Conservation (phyloP, 176 grass and related monocot genomes). For the Tillandsia leiboldiana region DNA sequence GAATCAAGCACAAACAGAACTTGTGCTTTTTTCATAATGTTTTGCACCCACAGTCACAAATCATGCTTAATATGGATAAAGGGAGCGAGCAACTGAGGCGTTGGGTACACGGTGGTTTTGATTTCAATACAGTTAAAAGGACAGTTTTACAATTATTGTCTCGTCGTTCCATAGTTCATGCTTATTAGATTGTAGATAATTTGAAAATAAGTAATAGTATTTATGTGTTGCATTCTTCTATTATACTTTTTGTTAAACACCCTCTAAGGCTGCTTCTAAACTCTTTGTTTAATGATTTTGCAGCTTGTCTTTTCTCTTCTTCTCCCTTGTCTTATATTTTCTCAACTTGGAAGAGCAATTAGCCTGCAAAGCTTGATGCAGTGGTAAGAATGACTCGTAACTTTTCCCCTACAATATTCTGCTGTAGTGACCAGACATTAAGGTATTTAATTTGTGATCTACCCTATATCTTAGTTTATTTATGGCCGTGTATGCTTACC, state of each 20-base stretch:
- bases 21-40: too few species aligned
- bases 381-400: conserved; percentile 47
- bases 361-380: conserved; percentile 64
- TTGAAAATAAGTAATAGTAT: background rate
- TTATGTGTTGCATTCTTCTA: background rate
- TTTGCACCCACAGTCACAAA: too few species aligned
- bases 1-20: too few species aligned
- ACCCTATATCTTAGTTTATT: background rate
- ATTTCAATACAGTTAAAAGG: background rate
- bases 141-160: background rate
- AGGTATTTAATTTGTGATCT: background rate
- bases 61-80: too few species aligned
- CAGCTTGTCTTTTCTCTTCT: conserved; percentile 99
- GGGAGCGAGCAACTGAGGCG: too few species aligned
- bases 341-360: conserved; percentile 81
- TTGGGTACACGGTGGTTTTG: background rate
- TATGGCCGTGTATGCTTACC: background rate
- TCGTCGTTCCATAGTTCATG: background rate
- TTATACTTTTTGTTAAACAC: background rate
- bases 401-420: conserved; percentile 4
- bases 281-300: conserved; percentile 25
- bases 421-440: background rate
- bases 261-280: background rate
- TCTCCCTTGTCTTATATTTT: conserved; percentile 97
- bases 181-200: background rate